Conservation (phyloP, 257 asterid species). For the Rauvolfia tetraphylla region DNA sequence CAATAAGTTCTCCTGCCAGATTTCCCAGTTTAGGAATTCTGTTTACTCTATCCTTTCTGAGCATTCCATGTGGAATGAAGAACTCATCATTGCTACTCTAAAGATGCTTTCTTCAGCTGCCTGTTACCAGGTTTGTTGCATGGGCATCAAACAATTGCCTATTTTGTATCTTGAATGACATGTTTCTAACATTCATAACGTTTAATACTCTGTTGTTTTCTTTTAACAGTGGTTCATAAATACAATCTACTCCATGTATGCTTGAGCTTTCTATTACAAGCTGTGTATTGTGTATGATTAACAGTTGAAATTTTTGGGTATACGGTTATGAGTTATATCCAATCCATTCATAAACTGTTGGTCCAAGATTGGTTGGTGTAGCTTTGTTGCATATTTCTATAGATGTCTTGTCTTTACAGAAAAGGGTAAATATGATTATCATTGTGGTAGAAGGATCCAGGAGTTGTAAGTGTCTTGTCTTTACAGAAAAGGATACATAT, state of each 20-base stretch:
- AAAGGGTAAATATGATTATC: background rate
- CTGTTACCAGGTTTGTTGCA: conserved; percentile 53
- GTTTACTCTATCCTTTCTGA: conserved; percentile 52
- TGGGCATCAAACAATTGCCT: background rate
- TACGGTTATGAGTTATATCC: no score
- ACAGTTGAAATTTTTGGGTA: background rate
- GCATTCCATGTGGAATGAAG: conserved; percentile 56
- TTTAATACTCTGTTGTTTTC: background rate
- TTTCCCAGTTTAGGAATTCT: conserved; percentile 54
- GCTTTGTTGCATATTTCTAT: background rate
- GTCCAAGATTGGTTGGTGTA: background rate
- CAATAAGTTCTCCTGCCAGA: conserved; percentile 42
- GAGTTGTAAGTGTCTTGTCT: background rate
- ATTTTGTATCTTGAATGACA: background rate
- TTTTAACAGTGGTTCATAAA: background rate
- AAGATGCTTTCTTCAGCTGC: conserved; percentile 74
- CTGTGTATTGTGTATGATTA: background rate
- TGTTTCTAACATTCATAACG: background rate
- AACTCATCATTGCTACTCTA: conserved; percentile 55
- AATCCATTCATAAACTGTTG: background rate
- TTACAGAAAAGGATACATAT: background rate
- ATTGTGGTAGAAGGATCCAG: background rate
- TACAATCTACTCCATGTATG: background rate
- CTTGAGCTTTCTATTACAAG: background rate
- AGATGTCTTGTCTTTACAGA: background rate